Evolutionary conservation across 225 moss, liverwort and hornwort genomes (phyloP).

Genomic region (Bryum argenteum): DNA sequence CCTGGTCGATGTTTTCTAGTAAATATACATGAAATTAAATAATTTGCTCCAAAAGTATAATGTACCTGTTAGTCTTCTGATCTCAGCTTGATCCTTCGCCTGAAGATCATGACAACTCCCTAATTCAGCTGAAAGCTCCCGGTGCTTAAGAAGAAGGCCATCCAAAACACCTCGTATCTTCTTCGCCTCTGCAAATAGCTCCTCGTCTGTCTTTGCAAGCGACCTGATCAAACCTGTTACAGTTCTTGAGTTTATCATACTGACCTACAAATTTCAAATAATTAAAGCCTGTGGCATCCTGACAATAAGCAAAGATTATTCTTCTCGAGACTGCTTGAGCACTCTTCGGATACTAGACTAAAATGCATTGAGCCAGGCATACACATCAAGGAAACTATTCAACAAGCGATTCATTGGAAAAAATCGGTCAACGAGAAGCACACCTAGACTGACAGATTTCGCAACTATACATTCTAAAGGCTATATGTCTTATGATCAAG

Average conservation of each 20-base stretch:
- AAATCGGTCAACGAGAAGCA: slow-evolving; percentile 20
- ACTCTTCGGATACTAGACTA: neutral
- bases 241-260: slow-evolving; percentile 24
- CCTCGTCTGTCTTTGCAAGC: slow-evolving; percentile 68
- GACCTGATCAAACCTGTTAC: slow-evolving; percentile 67
- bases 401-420: neutral
- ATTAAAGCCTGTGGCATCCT: slow-evolving; percentile 3
- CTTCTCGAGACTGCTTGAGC: neutral
- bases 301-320: neutral
- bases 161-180: slow-evolving; percentile 70
- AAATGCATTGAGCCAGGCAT: slow-evolving; percentile 10
- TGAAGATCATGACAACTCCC: slow-evolving; percentile 67
- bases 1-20: slow-evolving; percentile 7
- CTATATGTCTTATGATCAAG: slow-evolving; percentile 11
- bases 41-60: slow-evolving; percentile 9
- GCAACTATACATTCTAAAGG: slow-evolving; percentile 19
- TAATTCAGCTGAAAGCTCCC: slow-evolving; percentile 73
- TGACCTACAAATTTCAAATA: slow-evolving; percentile 23
- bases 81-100: slow-evolving; percentile 80
- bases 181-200: slow-evolving; percentile 64
- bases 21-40: slow-evolving; percentile 6
- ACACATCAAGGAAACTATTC: slow-evolving; percentile 11
- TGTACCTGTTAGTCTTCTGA: slow-evolving; percentile 69
- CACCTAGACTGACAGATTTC: slow-evolving; percentile 24
- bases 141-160: slow-evolving; percentile 75